Evolutionary conservation across 345 rosid genomes (phyloP), one percentile per base, ranked within the genome.

Genomic region (Limnanthes douglasii): DNA sequence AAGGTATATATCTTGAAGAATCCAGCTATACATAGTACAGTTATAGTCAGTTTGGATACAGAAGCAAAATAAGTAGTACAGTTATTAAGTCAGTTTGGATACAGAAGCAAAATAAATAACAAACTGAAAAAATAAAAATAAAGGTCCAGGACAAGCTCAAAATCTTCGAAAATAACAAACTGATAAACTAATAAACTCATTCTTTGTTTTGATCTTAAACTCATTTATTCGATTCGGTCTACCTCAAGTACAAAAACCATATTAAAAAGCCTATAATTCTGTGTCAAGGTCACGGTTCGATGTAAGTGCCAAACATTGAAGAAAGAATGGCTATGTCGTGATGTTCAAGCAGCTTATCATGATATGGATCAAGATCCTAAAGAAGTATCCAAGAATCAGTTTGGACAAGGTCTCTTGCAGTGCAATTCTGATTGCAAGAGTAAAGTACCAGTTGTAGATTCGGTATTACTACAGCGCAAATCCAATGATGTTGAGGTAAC

Each of bases 261-360:
- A n/a, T n/a, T n/a, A n/a, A n/a, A n/a, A n/a, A n/a, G n/a, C n/a
- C n/a, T n/a, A n/a, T n/a, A n/a, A n/a, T n/a, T n/a, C n/a, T n/a
- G n/a, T n/a, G 18, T 23, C 35, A 59, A 86, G 97, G 73, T 79
- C 34, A 56, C 61, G 39, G 75, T 72, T 60, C 95, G 95, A 36
- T 88, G 86, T 57, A 68, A 51, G 34, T 83, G 97, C 62, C 75
- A 68, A 45, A 70, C 75, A 21, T 64, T 83, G 65, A 79, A 76
- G 66, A 76, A 74, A 47, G 97, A 88, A 64, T 72, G 86, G 95
- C 34, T 63, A 29, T 88, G 97, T 43, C 75, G 59, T 42, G 81
- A 74, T 38, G 95, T 88, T 53, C 95, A 88, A 67, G 71, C 75
- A 23, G 71, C 75, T 4, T 72, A 79, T 48, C 57, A 24, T 8